A percentile compares a stretch with the other conserved stretches of the same genome.
Conservation (phyloP, 306 rosid species). For the Castanea crenata region DNA sequence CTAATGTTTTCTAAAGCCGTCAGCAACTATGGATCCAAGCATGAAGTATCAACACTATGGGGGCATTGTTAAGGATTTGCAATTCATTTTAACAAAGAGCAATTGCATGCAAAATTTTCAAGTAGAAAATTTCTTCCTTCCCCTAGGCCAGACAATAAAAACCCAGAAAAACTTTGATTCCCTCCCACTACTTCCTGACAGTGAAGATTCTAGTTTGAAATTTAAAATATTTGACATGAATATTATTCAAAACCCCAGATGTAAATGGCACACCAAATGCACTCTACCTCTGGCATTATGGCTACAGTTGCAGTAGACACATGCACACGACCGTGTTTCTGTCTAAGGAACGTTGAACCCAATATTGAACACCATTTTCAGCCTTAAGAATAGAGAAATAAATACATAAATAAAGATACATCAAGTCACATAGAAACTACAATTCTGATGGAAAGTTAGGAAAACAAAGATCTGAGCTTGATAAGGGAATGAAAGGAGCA, state of each 20-base stretch:
- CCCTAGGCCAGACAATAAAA: constrained; percentile 11
- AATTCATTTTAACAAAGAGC: neutral
- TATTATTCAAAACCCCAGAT: constrained; percentile 2
- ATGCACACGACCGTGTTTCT: constrained; percentile 93
- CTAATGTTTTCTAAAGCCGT: neutral
- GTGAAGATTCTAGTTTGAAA: neutral
- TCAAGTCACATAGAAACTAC: neutral
- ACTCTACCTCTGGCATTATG: constrained; percentile 94
- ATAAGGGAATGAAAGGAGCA: constrained; percentile 36
- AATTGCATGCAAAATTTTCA: neutral
- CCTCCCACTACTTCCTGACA: constrained; percentile 1
- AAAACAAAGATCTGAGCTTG: constrained; percentile 64
- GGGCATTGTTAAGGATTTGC: neutral
- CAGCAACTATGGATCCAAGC: neutral
- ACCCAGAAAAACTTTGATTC: constrained; percentile 1
- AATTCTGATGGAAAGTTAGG: constrained; percentile 2
- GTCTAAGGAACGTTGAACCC: constrained; percentile 99
- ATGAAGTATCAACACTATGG: neutral
- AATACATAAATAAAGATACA: neutral
- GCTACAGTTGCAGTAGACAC: constrained; percentile 98
- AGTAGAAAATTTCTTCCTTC: constrained; percentile 13
- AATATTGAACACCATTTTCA: constrained; percentile 85
- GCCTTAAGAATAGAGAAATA: constrained; percentile 51
- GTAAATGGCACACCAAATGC: constrained; percentile 10
- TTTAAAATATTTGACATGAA: neutral